Evolutionary conservation across 2,329 filamentous ascomycete genomes (phyloP), one percentile per base, ranked within the genome.

Genomic region (Raffaelea ambrosiae): DNA sequence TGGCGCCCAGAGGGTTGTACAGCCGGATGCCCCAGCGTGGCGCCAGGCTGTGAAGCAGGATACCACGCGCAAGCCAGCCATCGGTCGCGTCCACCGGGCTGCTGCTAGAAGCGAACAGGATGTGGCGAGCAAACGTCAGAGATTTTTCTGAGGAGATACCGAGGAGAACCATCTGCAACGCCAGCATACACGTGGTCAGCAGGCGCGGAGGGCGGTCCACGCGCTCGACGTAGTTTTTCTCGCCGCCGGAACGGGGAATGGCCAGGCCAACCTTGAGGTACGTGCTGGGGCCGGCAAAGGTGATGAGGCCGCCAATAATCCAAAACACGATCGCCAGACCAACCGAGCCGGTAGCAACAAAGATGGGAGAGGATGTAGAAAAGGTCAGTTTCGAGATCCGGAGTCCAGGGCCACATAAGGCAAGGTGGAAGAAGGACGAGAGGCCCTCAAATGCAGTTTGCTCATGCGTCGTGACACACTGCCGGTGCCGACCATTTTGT

Each of bases 171-270:
- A 68, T 67, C 44, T 75, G 73, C 2, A 70, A 62, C 53, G 72
- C 73, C 55, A 72, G 74, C 62, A 71, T 71, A 48, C 72, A 74
- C 8, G 72, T 77, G n/a, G n/a, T n/a, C n/a, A 75, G 62, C 60
- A 72, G 76, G 46, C 63, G 67, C 29, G 75, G 74, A 19, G 63
- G 68, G 42, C 61, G 64, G 56, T 70, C 75, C 35, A 75, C 70
- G 35, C 72, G 69, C 59, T 76, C 72, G 38, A 76, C 68, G 55
- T 76, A 76, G 41, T 74, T 69, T 46, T 71, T 68, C 54, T 76
- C 72, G n/a, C 73, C 72, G 39, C 73, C 73, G 10, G 63, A 67
- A 20, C 64, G 58, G 13, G 70, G 70, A 16, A 73, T 64, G 21
- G 66, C 66, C 3, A 61, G 66, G 31, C 69, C 70, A 11, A 72